Conservation (phyloP, 805 yeast genomes). For the Trichomonascus vanleenenianus region DNA sequence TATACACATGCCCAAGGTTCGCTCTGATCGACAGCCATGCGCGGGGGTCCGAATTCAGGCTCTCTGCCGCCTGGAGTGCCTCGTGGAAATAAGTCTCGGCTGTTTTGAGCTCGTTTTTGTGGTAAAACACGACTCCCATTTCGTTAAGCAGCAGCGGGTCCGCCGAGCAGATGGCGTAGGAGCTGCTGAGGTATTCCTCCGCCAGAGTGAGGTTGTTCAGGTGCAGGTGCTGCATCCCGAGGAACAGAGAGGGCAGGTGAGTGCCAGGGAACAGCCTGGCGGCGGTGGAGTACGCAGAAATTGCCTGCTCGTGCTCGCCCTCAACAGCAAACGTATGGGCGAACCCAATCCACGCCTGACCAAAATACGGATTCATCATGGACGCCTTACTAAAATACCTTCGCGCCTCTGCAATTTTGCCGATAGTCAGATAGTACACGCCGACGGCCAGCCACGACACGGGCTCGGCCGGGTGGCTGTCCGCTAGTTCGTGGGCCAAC, state of each 20-base stretch:
- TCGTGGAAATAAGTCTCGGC: constrained; percentile 66
- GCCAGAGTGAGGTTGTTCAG: constrained; percentile 78
- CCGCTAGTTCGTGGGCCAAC: constrained; percentile 79
- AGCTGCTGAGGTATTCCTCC: constrained; percentile 71
- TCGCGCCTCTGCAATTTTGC: constrained; percentile 73
- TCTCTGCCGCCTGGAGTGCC: constrained; percentile 63
- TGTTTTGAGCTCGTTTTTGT: constrained; percentile 53
- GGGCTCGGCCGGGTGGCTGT: constrained; percentile 69
- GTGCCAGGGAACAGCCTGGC: constrained; percentile 70
- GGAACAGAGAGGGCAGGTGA: constrained; percentile 78
- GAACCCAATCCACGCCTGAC: constrained; percentile 96
- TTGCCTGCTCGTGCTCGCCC: constrained; percentile 98
- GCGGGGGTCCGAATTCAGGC: constrained; percentile 66
- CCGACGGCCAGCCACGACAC: constrained; percentile 93
- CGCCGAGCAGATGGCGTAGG: constrained; percentile 67
- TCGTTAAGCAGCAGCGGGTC: constrained; percentile 90
- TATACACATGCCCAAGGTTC: constrained; percentile 82
- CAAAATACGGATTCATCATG: constrained; percentile 77
- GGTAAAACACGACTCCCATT: constrained; percentile 84
- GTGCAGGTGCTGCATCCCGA: constrained; percentile 94
- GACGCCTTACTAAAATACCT: constrained; percentile 85
- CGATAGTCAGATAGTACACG: constrained; percentile 71
- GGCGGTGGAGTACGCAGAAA: constrained; percentile 94
- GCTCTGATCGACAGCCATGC: constrained; percentile 82
- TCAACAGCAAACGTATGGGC: constrained; percentile 97